phyloP scores from a whole-genome alignment of 441 rosid genomes.

The Euphorbia neoarborescens region DNA sequence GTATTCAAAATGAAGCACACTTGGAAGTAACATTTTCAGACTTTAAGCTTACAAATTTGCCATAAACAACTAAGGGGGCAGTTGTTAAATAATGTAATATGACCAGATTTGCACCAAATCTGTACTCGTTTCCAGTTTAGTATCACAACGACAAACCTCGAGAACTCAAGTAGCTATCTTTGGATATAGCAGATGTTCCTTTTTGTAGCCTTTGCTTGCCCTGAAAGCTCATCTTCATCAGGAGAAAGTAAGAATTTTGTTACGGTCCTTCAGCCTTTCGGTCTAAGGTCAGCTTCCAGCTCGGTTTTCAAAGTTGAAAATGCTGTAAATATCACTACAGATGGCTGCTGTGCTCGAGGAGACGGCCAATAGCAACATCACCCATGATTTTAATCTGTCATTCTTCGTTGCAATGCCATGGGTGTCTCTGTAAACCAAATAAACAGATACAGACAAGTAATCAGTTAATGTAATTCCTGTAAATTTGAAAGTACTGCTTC shows the following conservation, averaged over 20 bases:
- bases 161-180: background rate
- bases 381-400: slow-evolving; percentile 43
- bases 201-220: background rate
- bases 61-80: background rate
- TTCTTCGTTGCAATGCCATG: slow-evolving; percentile 47
- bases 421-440: slow-evolving; percentile 34
- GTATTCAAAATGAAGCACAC: too few species aligned
- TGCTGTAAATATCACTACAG: slow-evolving; percentile 43
- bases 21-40: too few species aligned
- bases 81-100: background rate
- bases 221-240: background rate
- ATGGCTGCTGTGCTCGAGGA: slow-evolving; percentile 49
- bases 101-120: background rate
- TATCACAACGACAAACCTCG: background rate
- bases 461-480: background rate
- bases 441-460: background rate
- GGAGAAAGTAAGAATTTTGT: background rate
- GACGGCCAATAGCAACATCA: slow-evolving; percentile 45
- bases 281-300: slow-evolving; percentile 19
- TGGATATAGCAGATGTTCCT: background rate
- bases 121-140: background rate
- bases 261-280: background rate
- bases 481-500: background rate
- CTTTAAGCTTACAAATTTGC: background rate
- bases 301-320: slow-evolving; percentile 22